Conservation (phyloP, 2,329 filamentous ascomycete genomes). For the Alternaria consortialis region DNA sequence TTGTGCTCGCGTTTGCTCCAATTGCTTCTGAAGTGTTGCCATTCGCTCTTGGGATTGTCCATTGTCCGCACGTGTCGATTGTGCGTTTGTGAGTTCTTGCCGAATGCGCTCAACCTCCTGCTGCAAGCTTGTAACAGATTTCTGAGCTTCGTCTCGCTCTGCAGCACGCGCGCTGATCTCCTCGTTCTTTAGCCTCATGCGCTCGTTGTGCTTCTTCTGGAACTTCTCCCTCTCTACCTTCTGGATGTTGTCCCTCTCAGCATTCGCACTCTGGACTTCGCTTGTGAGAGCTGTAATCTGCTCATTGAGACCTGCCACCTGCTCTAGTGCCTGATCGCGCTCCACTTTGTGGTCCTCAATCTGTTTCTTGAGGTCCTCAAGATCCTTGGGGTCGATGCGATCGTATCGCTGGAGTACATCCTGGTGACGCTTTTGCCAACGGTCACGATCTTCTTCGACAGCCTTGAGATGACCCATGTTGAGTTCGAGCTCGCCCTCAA, state of each 20-base stretch:
- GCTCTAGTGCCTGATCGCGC: constrained; percentile 60
- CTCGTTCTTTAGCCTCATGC: constrained; percentile 54
- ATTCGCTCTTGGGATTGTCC: constrained; percentile 64
- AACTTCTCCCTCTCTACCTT: constrained; percentile 63
- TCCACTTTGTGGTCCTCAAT: constrained; percentile 67
- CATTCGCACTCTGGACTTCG: constrained; percentile 22
- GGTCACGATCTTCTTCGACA: constrained; percentile 88
- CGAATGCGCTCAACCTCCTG: constrained; percentile 70
- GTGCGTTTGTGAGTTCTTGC: constrained; percentile 29
- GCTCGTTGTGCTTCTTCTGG: constrained; percentile 46
- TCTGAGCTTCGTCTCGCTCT: constrained; percentile 70
- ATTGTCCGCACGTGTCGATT: constrained; percentile 26
- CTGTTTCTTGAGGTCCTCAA: constrained; percentile 86
- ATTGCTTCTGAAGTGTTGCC: constrained; percentile 58
- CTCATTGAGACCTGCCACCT: constrained; percentile 59
- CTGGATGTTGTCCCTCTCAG: constrained; percentile 19
- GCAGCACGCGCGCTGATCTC: constrained; percentile 60
- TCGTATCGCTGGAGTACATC: constrained; percentile 97
- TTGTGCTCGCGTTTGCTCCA: constrained; percentile 31
- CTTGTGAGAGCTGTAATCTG: constrained; percentile 53
- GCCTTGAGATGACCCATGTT: constrained; percentile 89
- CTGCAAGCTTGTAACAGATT: constrained; percentile 31
- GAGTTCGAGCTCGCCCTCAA: constrained; percentile 81
- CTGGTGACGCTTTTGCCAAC: constrained; percentile 95
- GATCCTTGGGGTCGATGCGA: constrained; percentile 89